A percentile compares a stretch with the other conserved stretches of the same genome.
Conservation (phyloP, 1,284 basidiomycete genomes). For the Apiotrichum montevideense region DNA sequence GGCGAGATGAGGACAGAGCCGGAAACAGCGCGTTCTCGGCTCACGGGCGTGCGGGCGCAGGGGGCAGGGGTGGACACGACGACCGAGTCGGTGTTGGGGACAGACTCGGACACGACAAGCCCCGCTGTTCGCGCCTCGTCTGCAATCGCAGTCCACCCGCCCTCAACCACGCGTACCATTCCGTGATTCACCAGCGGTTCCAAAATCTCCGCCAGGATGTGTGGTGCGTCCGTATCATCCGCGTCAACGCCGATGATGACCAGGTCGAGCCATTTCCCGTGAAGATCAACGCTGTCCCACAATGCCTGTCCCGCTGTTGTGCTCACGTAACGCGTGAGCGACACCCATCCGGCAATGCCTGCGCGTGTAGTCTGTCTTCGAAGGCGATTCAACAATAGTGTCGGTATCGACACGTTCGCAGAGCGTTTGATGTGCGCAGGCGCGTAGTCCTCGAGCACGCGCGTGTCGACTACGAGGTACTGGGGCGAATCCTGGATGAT, state of each 20-base stretch:
- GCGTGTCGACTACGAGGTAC: conserved; percentile 66
- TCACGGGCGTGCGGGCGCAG: background rate
- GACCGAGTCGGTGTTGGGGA: background rate
- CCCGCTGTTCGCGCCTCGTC: conserved; percentile 2
- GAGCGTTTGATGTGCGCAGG: conserved; percentile 60
- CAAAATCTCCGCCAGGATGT: conserved; percentile 20
- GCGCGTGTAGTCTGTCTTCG: conserved; percentile 60
- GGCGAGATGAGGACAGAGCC: background rate
- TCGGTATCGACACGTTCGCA: conserved; percentile 74
- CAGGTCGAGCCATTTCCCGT: conserved; percentile 47
- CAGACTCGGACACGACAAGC: background rate
- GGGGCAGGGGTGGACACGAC: conserved; percentile 13
- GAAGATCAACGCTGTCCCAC: conserved; percentile 54
- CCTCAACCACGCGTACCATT: conserved; percentile 23
- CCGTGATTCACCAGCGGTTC: conserved; percentile 18
- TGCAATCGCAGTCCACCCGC: conserved; percentile 32
- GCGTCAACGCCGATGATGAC: conserved; percentile 27
- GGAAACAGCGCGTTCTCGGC: background rate
- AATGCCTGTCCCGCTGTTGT: conserved; percentile 61
- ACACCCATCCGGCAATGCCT: conserved; percentile 51
- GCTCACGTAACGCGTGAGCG: conserved; percentile 68
- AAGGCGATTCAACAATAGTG: conserved; percentile 76
- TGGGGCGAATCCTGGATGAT: conserved; percentile 13
- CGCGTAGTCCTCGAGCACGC: conserved; percentile 61
- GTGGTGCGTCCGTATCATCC: conserved; percentile 22